phyloP scores from a whole-genome alignment of 371 early-diverging fungal genomes.

The Syncephalastrum racemosum region DNA sequence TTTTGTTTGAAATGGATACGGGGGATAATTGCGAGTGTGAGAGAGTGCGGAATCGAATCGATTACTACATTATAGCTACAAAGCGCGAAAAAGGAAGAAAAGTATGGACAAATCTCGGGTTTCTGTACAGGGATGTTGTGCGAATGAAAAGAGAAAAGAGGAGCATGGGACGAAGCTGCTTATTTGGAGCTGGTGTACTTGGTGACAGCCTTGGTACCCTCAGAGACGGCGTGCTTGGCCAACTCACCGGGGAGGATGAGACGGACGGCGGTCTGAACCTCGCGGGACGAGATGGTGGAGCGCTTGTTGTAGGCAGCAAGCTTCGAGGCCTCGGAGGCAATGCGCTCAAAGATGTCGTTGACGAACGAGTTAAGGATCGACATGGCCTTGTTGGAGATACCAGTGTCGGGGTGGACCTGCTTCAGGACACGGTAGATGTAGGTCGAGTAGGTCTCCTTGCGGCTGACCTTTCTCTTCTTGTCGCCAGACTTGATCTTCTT shows the following conservation, averaged over 20 bases:
- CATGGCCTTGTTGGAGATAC: conserved; percentile 99
- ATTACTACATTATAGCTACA: too few species aligned
- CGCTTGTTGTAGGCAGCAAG: conserved; percentile 93
- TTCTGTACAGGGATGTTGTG: conserved; percentile 1
- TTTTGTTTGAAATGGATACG: too few species aligned
- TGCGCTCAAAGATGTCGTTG: conserved; percentile 95
- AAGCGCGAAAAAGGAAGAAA: too few species aligned
- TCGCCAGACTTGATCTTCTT: conserved; percentile 50
- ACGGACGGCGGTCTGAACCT: conserved; percentile 94
- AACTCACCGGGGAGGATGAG: conserved; percentile 94
- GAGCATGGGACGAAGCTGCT: conserved; percentile 12
- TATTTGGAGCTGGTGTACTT: conserved; percentile 89
- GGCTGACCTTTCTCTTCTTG: conserved; percentile 55
- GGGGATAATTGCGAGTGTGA: too few species aligned
- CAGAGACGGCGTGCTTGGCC: conserved; percentile 97
- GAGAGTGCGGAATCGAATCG: too few species aligned
- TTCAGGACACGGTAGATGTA: conserved; percentile 93
- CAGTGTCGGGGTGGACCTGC: conserved; percentile 94
- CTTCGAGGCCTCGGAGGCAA: conserved; percentile 84
- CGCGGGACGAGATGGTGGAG: conserved; percentile 93
- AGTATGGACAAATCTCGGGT: too few species aligned
- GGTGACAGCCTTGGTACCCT: conserved; percentile 97
- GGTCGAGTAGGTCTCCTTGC: conserved; percentile 87
- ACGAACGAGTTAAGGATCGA: conserved; percentile 97
- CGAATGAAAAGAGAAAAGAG: conserved; percentile 1